Base-by-base conservation (phyloP, 805 yeast species). In the Starmerella ratchasimensis region DNA sequence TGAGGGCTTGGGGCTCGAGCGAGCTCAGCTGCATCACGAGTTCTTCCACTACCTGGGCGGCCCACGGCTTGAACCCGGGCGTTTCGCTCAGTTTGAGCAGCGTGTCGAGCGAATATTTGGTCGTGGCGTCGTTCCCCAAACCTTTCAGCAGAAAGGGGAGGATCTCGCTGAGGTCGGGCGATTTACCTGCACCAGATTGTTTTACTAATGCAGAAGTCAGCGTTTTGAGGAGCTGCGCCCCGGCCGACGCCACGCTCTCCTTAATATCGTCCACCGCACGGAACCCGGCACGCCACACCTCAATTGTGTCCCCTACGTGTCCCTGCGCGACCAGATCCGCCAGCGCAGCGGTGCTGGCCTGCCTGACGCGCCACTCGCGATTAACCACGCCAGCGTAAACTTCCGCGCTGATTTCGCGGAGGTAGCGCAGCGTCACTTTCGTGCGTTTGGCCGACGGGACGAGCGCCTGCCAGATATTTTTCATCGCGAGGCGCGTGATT, bases 191-290 rank as follows among this genome's bases (percentile, higher is more conserved):
- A 13, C 24, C 10, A 3, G 15, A 16, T 3, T 29, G 8, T 1
- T 44, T 44, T 4, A 43, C 10, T 19, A 50, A 26, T 0, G 44
- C 33, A 1, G 33, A 28, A 1, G 45, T 43, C n/a, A 50, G 31
- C 8, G 69, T 65, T 44, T 75, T 71, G 1, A 93, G 73, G 27
- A 90, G 61, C 25, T 68, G 69, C 28, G 67, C 60, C 8, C 93
- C 96, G 32, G 82, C 93, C 40, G 70, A 71, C 35, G 96, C 66
- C 3, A 90, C 95, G 59, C 93, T 80, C 26, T 82, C 95, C 56
- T 90, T 90, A 42, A 88, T 82, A 61, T 88, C 97, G 60, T 88
- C 98, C 70, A 88, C 71, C 0, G 73, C 71, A 51, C 98, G 69
- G 61, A 88, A 86, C 34, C 86, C 76, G 80, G 81, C 76, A 4